phyloP scores from a whole-genome alignment of 139 green algal genomes.

The Eudorina sp. region DNA sequence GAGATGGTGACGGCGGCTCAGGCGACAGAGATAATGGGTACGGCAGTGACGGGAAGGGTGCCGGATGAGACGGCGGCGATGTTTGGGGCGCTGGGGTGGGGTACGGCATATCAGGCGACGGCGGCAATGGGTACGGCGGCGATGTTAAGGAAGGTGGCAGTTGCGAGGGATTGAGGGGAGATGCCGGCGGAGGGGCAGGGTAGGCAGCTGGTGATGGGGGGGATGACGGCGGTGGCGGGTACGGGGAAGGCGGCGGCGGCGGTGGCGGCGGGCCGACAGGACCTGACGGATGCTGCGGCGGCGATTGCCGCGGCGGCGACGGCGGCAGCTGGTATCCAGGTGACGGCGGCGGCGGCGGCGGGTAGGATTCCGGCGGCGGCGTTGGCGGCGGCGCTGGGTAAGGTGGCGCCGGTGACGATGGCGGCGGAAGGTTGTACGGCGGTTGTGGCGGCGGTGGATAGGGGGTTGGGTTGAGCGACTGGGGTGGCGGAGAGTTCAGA shows the following conservation, averaged over 20 bases:
- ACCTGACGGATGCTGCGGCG: neutral
- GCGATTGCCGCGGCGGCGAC: neutral
- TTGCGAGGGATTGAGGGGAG: neutral
- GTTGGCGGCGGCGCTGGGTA: neutral
- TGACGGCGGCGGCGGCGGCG: neutral
- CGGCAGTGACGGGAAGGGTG: neutral
- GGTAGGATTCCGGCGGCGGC: neutral
- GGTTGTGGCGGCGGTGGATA: too few species aligned
- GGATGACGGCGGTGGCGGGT: neutral
- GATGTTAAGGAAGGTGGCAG: neutral
- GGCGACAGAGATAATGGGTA: neutral
- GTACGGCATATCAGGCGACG: too few species aligned
- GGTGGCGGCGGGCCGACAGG: neutral
- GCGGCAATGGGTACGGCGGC: neutral
- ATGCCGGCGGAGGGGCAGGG: neutral
- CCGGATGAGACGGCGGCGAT: neutral
- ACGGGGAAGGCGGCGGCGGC: neutral
- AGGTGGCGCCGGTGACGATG: neutral
- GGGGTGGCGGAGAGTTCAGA: too few species aligned
- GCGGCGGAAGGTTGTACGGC: too few species aligned
- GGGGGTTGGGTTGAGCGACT: too few species aligned
- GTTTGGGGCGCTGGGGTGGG: neutral
- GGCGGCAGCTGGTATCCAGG: too few species aligned
- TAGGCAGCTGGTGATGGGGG: neutral
- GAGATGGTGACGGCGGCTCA: neutral